Conservation (phyloP, 129 eudicot genomes). For the Pseudognaphalium luteoalbum region DNA sequence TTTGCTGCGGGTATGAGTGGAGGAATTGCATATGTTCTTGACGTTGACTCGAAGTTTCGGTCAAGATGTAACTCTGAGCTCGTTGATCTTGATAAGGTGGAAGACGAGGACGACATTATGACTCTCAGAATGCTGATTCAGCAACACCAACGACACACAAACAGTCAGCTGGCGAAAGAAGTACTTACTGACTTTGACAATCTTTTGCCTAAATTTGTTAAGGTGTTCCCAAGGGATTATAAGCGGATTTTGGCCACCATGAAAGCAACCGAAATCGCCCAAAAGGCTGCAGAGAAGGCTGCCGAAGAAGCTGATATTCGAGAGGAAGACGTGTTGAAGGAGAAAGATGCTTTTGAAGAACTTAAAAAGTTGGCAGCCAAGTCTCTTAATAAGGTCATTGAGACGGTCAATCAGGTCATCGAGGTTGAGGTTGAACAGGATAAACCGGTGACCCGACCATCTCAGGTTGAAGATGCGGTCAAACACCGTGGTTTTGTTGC, state of each 20-base stretch:
- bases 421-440: constrained; percentile 40
- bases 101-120: constrained; percentile 82
- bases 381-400: constrained; percentile 41
- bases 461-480: constrained; percentile 68
- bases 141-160: constrained; percentile 91
- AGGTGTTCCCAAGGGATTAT: constrained; percentile 94
- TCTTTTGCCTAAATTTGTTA: constrained; percentile 75
- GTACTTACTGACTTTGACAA: constrained; percentile 76
- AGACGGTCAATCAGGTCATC: constrained; percentile 17
- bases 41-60: constrained; percentile 64
- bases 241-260: constrained; percentile 66
- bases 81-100: constrained; percentile 94
- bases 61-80: constrained; percentile 85
- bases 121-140: constrained; percentile 92
- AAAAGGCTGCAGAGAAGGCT: constrained; percentile 57
- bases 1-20: constrained; percentile 99
- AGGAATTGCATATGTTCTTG: constrained; percentile 92
- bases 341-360: constrained; percentile 94
- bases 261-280: constrained; percentile 51
- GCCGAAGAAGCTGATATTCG: constrained; percentile 62
- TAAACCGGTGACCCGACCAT: constrained; percentile 54
- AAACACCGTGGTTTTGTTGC: constrained; percentile 93
- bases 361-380: constrained; percentile 80
- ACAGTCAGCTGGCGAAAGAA: constrained; percentile 83
- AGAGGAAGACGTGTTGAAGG: constrained; percentile 69